Evolutionary conservation across 805 yeast species (phyloP).

Genomic region (Candida hispaniensis): DNA sequence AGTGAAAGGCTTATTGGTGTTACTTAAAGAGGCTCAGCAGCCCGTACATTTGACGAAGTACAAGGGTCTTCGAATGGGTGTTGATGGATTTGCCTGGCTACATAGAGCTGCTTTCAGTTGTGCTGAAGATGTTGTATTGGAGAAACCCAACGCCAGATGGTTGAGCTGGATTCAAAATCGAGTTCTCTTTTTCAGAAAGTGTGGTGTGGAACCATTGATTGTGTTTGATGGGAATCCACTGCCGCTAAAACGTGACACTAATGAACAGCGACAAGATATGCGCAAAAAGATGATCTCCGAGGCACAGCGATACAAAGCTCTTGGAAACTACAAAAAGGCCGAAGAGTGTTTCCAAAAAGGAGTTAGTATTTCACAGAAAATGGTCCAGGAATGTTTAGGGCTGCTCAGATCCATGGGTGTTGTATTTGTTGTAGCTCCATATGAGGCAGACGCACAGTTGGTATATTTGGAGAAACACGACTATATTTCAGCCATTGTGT

Average conservation of each 20-base stretch:
- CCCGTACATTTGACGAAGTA: constrained; percentile 47
- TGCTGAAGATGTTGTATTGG: constrained; percentile 68
- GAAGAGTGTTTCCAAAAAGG: constrained; percentile 73
- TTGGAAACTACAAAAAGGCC: no score
- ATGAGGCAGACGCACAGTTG: constrained; percentile 97
- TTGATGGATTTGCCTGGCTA: constrained; percentile 97
- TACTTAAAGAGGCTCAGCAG: constrained; percentile 61
- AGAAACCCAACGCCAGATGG: constrained; percentile 48
- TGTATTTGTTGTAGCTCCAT: constrained; percentile 85
- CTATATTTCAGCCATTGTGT: constrained; percentile 69
- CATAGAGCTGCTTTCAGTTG: constrained; percentile 79
- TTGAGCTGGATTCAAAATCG: constrained; percentile 47
- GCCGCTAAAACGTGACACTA: constrained; percentile 69
- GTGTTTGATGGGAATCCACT: constrained; percentile 90
- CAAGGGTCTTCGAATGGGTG: constrained; percentile 68
- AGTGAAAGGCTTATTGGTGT: constrained; percentile 71
- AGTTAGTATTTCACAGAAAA: constrained; percentile 77
- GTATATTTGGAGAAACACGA: constrained; percentile 74
- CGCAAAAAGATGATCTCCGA: constrained; percentile 48
- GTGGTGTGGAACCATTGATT: constrained; percentile 69
- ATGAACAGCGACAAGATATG: constrained; percentile 45
- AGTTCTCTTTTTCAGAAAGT: constrained; percentile 51
- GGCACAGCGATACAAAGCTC: constrained; percentile 51
- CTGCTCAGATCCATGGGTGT: constrained; percentile 49
- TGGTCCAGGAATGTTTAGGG: constrained; percentile 80